Base-by-base conservation (phyloP, 2,329 filamentous ascomycete genomes). In the Xenosphaeropsis pyriputrescens region DNA sequence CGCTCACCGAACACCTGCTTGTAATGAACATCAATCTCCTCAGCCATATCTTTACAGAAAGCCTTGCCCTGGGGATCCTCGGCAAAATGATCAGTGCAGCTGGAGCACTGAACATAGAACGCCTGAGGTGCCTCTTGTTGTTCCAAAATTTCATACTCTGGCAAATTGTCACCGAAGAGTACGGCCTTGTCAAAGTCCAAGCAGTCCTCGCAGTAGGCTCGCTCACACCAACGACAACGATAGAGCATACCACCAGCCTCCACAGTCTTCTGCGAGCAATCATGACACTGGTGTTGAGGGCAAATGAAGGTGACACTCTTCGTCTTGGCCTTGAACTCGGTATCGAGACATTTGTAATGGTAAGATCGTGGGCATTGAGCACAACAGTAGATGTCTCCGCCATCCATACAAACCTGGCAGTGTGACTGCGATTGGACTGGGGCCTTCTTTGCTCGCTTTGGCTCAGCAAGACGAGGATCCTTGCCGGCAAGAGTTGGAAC, bases 161-260 rank as follows among this genome's bases (percentile, higher is more conserved):
- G 58, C 0, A 74, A 51, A 12, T 60, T 64, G 17, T 68, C 62
- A 8, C 67, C 70, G 11, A 75, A 48, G 1, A 75, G 60, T 4
- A 57, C 56, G 0, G 63, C 60, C 2, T 57, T 55, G 4, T 67
- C 59, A 54, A 67, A 74, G 35, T 74, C 62, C 0, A 76, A 49
- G 46, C 72, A 76, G 33, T 74, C 66, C 39, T 77, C 72, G 46
- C 72, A 78, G 45, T 62, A 75, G 0, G 64, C 70, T 2, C 55
- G 54, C 18, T 67, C 62, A 43, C 72, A 78, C 59, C 62, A 71
- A 7, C 67, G 59, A 47, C 72, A 76, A 16, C 66, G 60, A 49
- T 64, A 61, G 1, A 64, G 40, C 43, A 64, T 57, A 5, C 58
- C 57, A 2, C 60, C 60, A 0, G 55, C 59, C 35, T 60, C 52